phyloP scores from a whole-genome alignment of 345 rosid genomes.

The Mangifera indica region DNA sequence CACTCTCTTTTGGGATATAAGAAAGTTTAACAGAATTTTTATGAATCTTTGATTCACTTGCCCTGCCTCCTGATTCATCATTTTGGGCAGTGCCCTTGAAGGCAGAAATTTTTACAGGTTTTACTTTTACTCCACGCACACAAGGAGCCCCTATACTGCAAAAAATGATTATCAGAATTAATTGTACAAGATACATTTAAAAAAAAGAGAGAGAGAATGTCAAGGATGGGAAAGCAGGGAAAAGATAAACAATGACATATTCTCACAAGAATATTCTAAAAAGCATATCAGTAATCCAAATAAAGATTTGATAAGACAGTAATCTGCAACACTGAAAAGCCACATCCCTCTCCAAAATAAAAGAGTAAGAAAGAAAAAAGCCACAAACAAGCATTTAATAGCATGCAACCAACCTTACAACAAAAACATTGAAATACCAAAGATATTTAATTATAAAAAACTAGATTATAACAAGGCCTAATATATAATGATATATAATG shows the following conservation, averaged over 20 bases:
- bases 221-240: constrained; percentile 13
- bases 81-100: constrained; percentile 70
- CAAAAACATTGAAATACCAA: background rate
- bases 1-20: constrained; percentile 63
- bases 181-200: constrained; percentile 20
- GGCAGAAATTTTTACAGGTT: constrained; percentile 60
- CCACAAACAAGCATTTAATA: background rate
- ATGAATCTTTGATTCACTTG: constrained; percentile 49
- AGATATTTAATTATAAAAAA: background rate
- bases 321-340: background rate
- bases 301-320: background rate
- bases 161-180: constrained; percentile 30
- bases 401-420: background rate
- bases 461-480: background rate
- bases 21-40: constrained; percentile 63
- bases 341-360: background rate
- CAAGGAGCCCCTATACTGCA: constrained; percentile 63
- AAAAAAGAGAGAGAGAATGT: constrained; percentile 1
- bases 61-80: constrained; percentile 53
- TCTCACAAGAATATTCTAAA: background rate
- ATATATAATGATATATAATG: background rate
- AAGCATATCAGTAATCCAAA: background rate
- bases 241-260: background rate
- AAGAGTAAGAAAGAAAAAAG: background rate
- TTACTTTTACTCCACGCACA: constrained; percentile 45